Percentiles rank a stretch among this genome's conserved stretches.
Conservation (phyloP, 2,329 filamentous ascomycete genomes). For the Colletotrichum spinosum region DNA sequence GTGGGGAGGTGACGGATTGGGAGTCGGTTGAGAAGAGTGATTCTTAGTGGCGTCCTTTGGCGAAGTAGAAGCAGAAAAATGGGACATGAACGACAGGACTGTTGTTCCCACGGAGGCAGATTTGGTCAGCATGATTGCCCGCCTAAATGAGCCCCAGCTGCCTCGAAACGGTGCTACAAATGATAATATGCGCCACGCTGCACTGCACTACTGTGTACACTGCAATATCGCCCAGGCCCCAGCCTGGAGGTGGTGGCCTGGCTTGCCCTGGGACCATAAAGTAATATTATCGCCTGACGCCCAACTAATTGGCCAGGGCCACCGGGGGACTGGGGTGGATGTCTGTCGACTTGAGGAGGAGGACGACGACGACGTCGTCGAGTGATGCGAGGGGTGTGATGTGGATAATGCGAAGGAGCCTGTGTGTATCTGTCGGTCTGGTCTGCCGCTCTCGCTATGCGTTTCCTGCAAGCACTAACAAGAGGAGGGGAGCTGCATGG, state of each 20-base stretch:
- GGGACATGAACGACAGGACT: constrained; percentile 93
- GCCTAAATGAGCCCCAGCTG: neutral
- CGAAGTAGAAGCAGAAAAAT: constrained; percentile 75
- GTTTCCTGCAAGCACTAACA: too few relatives aligned
- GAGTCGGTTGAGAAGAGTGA: constrained; percentile 48
- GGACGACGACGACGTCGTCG: neutral
- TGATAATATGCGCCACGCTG: too few relatives aligned
- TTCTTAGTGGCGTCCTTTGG: constrained; percentile 51
- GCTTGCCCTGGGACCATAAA: constrained; percentile 1
- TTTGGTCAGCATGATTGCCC: constrained; percentile 36
- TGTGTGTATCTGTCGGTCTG: too few relatives aligned
- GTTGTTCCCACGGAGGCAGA: constrained; percentile 37
- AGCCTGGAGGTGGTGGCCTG: too few relatives aligned
- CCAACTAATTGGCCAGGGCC: constrained; percentile 35
- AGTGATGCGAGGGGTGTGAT: constrained; percentile 3
- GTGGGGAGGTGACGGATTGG: constrained; percentile 57
- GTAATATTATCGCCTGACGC: constrained; percentile 29
- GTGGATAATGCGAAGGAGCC: neutral
- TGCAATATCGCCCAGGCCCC: too few relatives aligned
- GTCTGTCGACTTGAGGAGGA: neutral
- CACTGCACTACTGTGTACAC: too few relatives aligned
- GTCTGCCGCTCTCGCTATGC: too few relatives aligned
- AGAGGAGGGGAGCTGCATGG: too few relatives aligned
- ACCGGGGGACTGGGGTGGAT: constrained; percentile 3
- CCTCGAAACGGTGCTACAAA: neutral